Conservation (phyloP, 352 stramenopile genomes). For the Phytopythium vexans region DNA sequence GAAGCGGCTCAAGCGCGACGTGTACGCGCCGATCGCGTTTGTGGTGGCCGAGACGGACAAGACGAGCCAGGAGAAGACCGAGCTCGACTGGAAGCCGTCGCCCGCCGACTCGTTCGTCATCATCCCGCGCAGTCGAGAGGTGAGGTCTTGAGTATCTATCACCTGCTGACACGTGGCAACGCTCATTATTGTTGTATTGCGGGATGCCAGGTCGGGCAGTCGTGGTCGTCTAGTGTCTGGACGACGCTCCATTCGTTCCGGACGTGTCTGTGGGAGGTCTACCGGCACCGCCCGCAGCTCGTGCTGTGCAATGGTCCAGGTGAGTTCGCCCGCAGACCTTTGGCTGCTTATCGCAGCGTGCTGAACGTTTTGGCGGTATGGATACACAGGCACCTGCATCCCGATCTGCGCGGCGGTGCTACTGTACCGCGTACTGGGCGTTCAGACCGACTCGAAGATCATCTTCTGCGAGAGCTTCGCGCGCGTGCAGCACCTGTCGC, state of each 20-base stretch:
- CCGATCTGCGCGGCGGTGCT: conserved; percentile 87
- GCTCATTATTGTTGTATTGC: not conserved
- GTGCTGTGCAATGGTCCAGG: conserved; percentile 94
- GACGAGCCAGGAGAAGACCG: conserved; percentile 81
- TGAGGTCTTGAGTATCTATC: conserved; percentile 7
- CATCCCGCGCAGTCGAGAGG: conserved; percentile 92
- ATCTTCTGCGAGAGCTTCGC: conserved; percentile 95
- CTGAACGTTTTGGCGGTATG: not conserved
- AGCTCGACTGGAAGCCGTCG: conserved; percentile 57
- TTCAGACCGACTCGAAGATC: conserved; percentile 70
- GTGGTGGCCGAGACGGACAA: conserved; percentile 90
- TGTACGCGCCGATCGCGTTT: conserved; percentile 88
- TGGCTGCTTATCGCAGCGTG: not conserved
- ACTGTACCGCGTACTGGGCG: conserved; percentile 76
- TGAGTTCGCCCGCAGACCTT: conserved; percentile 3
- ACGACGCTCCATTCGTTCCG: conserved; percentile 84
- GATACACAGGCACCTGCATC: conserved; percentile 85
- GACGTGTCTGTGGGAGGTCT: conserved; percentile 74
- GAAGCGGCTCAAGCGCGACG: conserved; percentile 64
- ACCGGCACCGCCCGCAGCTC: conserved; percentile 72
- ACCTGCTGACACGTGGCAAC: not conserved
- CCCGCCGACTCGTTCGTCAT: conserved; percentile 50
- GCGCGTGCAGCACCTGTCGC: conserved; percentile 89
- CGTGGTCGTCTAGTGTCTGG: conserved; percentile 86
- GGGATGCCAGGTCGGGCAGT: conserved; percentile 84